Evolutionary conservation across 495 filamentous ascomycete species (phyloP), one percentile per base, ranked within the genome.

Genomic region (Oidiodendron maius): DNA sequence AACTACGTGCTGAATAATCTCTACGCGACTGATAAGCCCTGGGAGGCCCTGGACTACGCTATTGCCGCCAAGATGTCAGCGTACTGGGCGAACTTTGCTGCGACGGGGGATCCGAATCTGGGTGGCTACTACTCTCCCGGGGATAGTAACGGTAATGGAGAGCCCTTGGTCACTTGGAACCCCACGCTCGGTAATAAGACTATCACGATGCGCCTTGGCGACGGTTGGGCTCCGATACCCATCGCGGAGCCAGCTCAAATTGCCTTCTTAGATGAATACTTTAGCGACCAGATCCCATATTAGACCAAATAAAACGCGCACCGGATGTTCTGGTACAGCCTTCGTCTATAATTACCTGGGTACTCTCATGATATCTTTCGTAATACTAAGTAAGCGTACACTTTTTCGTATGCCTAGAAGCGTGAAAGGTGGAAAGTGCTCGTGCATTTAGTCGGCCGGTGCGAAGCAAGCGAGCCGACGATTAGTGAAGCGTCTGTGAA

Each of bases 71-170:
- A 44, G 46, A 54, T 54, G 46, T 40, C 23, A 20, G 23, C 10
- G 6, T 54, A 54, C 22, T 54, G 51, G 51, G 51, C 35, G n/a
- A 50, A 49, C 21, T 54, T 54, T 45, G 51, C 51, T 13, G 46
- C 30, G 34, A 54, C 46, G 1, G 51, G 45, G 15, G 46, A 54
- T 20, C 51, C 46, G 30, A 54, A 54, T 45, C 5, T 43, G 13
- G 50, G 44, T 16, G 50, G 40, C 16, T 44, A 40, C 10, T 51
- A 51, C 23, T 40, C 30, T 23, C 30, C 18, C 9, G 11, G 34
- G 3, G 8, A 26, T 13, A 45, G 51, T 17, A 48, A 48, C 13
- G 26, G 48, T 44, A 48, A 25, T 3, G 12, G 40, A 9, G 18
- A 35, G 1, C 34, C 41, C 11, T 13, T 12, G 4, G 17, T 26